Conservation (phyloP, 306 rosid species). For the Quercus agrifolia region DNA sequence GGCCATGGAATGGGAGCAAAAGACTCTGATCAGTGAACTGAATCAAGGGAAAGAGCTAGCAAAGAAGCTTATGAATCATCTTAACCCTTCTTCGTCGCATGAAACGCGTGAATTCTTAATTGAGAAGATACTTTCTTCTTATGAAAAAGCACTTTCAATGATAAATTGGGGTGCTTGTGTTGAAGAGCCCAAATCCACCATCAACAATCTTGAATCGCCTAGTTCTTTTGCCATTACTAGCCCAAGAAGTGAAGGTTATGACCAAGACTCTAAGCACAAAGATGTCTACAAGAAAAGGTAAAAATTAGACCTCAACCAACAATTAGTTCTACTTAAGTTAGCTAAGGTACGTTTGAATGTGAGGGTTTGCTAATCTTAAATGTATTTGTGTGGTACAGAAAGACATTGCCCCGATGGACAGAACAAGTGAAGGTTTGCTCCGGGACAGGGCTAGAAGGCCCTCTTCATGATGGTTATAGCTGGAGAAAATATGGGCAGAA, state of each 20-base stretch:
- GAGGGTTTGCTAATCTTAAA: not conserved
- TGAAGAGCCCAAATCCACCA: conserved; percentile 21
- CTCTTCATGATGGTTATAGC: conserved; percentile 55
- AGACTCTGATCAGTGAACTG: conserved; percentile 45
- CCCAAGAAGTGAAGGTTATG: conserved; percentile 41
- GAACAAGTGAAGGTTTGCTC: conserved; percentile 50
- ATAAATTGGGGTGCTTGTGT: conserved; percentile 25
- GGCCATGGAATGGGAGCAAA: conserved; percentile 35
- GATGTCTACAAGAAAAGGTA: conserved; percentile 66
- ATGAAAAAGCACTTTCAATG: conserved; percentile 52
- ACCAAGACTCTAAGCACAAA: conserved; percentile 40
- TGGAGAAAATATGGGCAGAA: conserved; percentile 98
- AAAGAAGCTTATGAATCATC: conserved; percentile 39
- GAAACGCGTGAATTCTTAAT: conserved; percentile 37
- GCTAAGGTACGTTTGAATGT: conserved; percentile 6
- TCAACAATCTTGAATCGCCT: conserved; percentile 24
- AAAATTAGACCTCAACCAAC: conserved; percentile 11
- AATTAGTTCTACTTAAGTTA: not conserved
- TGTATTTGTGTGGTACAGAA: conserved; percentile 43
- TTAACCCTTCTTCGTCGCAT: conserved; percentile 36
- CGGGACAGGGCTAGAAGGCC: conserved; percentile 44
- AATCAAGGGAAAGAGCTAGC: conserved; percentile 61
- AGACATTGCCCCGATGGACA: conserved; percentile 48
- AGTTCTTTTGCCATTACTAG: conserved; percentile 37
- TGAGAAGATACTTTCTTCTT: conserved; percentile 46